Conservation (phyloP, 768 basidiomycete genomes). For the Dioszegia aurantiaca region DNA sequence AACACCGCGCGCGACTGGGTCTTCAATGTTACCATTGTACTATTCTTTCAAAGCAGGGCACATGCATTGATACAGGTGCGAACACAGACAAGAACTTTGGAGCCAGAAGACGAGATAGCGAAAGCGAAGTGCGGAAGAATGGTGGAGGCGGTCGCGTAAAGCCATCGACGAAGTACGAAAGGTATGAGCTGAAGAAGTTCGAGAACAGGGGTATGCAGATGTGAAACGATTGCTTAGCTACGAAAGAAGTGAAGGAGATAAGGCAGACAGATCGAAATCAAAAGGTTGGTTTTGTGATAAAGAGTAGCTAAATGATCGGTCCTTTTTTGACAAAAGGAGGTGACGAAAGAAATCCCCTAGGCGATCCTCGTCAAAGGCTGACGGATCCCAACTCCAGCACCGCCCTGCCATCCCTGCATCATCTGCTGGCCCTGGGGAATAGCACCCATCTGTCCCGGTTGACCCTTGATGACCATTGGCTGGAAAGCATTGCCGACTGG, state of each 20-base stretch:
- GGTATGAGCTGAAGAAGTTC: neutral
- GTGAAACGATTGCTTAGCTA: neutral
- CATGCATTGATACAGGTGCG: too few species aligned
- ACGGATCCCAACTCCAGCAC: neutral
- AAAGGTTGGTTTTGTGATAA: neutral
- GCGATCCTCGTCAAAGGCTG: constrained; percentile 10
- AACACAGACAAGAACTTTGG: neutral
- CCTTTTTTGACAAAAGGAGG: too few species aligned
- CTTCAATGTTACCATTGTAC: too few species aligned
- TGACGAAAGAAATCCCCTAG: too few species aligned
- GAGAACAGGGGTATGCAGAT: neutral
- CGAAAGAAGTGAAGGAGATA: constrained; percentile 4
- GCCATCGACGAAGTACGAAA: neutral
- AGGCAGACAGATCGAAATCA: constrained; percentile 7
- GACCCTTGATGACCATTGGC: constrained; percentile 15
- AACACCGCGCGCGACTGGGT: neutral
- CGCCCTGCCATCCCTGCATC: neutral
- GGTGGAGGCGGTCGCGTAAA: too few species aligned
- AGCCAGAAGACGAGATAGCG: neutral
- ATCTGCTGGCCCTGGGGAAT: neutral
- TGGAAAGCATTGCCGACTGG: constrained; percentile 35
- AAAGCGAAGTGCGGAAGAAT: neutral
- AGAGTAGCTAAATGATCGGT: neutral
- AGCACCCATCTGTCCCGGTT: constrained; percentile 1
- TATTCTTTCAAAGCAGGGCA: too few species aligned